A percentile compares a stretch with the other conserved stretches of the same genome.
Evolutionary conservation across 345 rosid species (phyloP).

Genomic region (Citrus sinensis): DNA sequence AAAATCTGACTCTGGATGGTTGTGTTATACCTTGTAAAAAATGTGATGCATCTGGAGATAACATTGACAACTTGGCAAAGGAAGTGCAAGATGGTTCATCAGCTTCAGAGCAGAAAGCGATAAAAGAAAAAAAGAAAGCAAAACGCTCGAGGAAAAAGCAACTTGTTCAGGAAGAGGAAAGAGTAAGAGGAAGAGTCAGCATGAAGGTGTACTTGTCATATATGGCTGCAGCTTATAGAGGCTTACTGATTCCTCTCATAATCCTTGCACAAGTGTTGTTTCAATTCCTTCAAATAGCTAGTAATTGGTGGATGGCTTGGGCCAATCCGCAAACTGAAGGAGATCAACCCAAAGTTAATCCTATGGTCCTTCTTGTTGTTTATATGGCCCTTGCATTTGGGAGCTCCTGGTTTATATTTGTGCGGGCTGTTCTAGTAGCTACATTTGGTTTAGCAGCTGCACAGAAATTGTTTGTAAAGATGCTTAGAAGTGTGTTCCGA

Average conservation of each 20-base stretch:
- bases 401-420: conserved; percentile 90
- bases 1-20: conserved; percentile 39
- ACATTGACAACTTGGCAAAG: conserved; percentile 67
- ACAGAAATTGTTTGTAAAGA: conserved; percentile 83
- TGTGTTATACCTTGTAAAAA: conserved; percentile 40
- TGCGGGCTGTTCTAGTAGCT: conserved; percentile 96
- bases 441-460: conserved; percentile 98
- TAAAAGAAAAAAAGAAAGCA: conserved; percentile 82
- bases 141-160: conserved; percentile 90
- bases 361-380: conserved; percentile 81
- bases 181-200: conserved; percentile 92
- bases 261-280: conserved; percentile 82
- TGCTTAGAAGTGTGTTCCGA: conserved; percentile 91
- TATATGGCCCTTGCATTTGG: conserved; percentile 98
- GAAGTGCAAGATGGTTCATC: conserved; percentile 86
- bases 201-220: conserved; percentile 97
- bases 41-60: conserved; percentile 51
- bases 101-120: conserved; percentile 69
- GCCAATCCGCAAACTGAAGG: conserved; percentile 99
- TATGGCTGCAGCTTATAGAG: conserved; percentile 97
- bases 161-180: conserved; percentile 99
- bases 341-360: conserved; percentile 73
- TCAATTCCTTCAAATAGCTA: conserved; percentile 97
- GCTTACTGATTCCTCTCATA: conserved; percentile 82
- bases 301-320: conserved; percentile 99